These are phyloP conservation scores for Groenewaldozyma auringiensis DNA, from an alignment of 1,139 yeast genomes.

Conservation along the genomic window DNA sequence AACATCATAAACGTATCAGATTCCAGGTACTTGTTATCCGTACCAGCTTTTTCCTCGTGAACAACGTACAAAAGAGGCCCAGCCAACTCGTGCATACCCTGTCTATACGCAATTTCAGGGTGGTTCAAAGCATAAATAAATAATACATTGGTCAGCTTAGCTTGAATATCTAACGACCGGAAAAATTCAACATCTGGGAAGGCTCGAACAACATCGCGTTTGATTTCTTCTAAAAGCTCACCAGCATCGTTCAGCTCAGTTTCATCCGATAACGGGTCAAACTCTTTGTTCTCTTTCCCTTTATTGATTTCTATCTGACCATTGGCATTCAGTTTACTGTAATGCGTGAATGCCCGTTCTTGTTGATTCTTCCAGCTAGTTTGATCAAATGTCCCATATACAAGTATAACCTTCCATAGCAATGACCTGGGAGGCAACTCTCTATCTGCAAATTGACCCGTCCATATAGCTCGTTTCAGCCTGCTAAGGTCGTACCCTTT, in stretches of 20 bases:
- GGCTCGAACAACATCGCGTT: constrained; percentile 47
- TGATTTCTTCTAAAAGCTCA: constrained; percentile 25
- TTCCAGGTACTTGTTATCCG: constrained; percentile 15
- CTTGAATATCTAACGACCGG: constrained; percentile 27
- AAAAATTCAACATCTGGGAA: constrained; percentile 51
- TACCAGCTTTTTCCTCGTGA: constrained; percentile 14
- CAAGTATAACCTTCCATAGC: constrained; percentile 23
- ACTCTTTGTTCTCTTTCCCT: constrained; percentile 8
- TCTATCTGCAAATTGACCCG: constrained; percentile 5
- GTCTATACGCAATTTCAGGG: constrained; percentile 46
- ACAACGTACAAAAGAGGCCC: constrained; percentile 38
- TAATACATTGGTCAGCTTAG: constrained; percentile 39
- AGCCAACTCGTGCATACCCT: constrained; percentile 55
- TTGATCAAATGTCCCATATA: constrained; percentile 19
- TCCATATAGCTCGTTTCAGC: constrained; percentile 9
- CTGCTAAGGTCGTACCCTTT: constrained; percentile 2
- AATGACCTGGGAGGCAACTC: constrained; percentile 20
- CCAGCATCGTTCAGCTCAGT: constrained; percentile 9
- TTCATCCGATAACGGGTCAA: constrained; percentile 17
- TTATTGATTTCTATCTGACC: background rate
- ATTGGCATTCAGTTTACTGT: constrained; percentile 8
- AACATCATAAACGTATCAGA: constrained; percentile 29
- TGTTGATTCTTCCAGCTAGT: constrained; percentile 17
- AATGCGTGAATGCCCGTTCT: constrained; percentile 13
- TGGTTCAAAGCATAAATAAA: constrained; percentile 48